phyloP scores from a whole-genome alignment of 164 flowering plant genomes.

The Nymphaea thermarum region DNA sequence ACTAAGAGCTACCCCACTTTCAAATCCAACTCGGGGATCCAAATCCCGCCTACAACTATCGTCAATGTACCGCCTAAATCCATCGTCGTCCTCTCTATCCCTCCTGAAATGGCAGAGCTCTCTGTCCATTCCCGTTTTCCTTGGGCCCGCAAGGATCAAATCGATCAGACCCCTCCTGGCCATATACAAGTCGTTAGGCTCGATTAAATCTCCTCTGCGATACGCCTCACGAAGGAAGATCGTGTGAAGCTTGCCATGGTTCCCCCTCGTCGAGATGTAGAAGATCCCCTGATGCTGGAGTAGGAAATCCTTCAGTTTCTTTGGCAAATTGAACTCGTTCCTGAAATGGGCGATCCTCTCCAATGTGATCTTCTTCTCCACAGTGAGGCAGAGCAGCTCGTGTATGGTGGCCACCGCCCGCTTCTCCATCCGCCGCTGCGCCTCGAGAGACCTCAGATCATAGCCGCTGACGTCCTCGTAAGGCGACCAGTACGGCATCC shows the following conservation, averaged over 20 bases:
- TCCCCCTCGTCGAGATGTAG: constrained; percentile 88
- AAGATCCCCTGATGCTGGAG: constrained; percentile 97
- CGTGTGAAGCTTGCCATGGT: constrained; percentile 90
- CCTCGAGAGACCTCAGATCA: constrained; percentile 87
- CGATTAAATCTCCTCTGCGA: constrained; percentile 62
- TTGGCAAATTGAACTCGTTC: constrained; percentile 66
- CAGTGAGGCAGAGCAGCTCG: constrained; percentile 72
- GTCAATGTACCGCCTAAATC: constrained; percentile 11
- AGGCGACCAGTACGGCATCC: constrained; percentile 94
- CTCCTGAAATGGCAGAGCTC: constrained; percentile 42
- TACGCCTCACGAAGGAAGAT: constrained; percentile 88
- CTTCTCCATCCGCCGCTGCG: constrained; percentile 90
- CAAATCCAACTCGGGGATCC: constrained; percentile 3
- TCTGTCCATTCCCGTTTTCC: constrained; percentile 39
- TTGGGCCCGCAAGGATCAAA: constrained; percentile 60
- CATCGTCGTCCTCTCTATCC: constrained; percentile 26
- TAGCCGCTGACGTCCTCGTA: constrained; percentile 82
- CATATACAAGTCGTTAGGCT: constrained; percentile 82
- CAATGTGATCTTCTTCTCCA: constrained; percentile 86
- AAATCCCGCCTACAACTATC: constrained; percentile 12
- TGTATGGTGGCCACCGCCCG: constrained; percentile 83
- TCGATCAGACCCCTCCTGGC: constrained; percentile 70
- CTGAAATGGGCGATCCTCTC: constrained; percentile 97
- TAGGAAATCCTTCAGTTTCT: constrained; percentile 79
- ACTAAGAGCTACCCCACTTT: neutral